Evolutionary conservation across 768 basidiomycete genomes (phyloP), one percentile per base, ranked within the genome.

Genomic region (Dioszegia hungarica): DNA sequence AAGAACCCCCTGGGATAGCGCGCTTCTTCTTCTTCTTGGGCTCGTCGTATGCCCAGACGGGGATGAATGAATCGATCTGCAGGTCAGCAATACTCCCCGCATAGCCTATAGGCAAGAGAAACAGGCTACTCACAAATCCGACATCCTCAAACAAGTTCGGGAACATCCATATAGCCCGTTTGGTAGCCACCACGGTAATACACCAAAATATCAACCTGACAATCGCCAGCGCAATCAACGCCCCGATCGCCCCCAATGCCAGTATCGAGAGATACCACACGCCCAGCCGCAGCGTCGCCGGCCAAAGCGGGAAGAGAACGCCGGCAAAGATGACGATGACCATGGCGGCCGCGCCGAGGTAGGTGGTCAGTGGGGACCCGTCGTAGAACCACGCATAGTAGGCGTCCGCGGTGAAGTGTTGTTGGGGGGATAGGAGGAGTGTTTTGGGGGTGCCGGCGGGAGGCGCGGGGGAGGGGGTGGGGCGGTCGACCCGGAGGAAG

Each of bases 261-360:
- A 79, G 87, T 56, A 97, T 86, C 64, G 86, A 88, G 62, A 99
- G 80, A 77, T 99, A 99, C 87, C 89, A 97, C 55, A 93, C 94
- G 33, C 94, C 93, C 28, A 93, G 79, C 14, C 94, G 83, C 83
- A 99, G 84, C 67, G 84, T 85, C 46, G 87, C 84, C 1, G 95
- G 95, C 95, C 95, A 99, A 15, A 99, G 82, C 3, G 95, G 95
- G 84, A 95, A 99, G 92, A 99, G 95, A 71, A 97, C 93, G 1
- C 89, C 93, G 4, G 88, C 92, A 39, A 99, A 86, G 81, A 98
- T 90, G 72, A 97, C 80, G 38, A 81, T 83, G 57, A 98, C 92
- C 89, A 99, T 92, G 27, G 85, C 84, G 12, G 88, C 79, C 17
- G 89, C 94, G 38, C 91, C 90, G 10, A 90, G 84, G 71, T 94